Base-by-base conservation (phyloP, 108 stramenopile genomes). In the Ochromonas danica region DNA sequence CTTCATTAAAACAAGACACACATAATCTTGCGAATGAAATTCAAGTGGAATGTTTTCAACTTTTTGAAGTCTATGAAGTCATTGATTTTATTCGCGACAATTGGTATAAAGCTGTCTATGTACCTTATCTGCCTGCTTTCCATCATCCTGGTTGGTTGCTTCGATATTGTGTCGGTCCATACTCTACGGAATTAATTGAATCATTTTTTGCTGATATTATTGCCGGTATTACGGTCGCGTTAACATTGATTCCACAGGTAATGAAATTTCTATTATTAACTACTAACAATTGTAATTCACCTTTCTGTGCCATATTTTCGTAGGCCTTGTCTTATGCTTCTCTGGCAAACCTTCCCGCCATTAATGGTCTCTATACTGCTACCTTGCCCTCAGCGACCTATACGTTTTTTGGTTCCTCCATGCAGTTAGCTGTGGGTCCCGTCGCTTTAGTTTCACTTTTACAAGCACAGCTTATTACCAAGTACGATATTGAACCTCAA, bases 341-440 rank as follows among this genome's bases (percentile, higher is more conserved):
- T 62, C 71, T 96, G 3, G 95, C 95, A 42, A 89, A 90, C 25
- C 75, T 96, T 25, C 91, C 92, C 0, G 88, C 91, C 0, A 86
- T 91, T 42, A 94, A 91, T 84, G 95, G 95, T 28, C 83, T 96
- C 43, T 95, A 95, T 87, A 85, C 91, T 0, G 82, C 90, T 3
- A 67, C 93, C 40, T 65, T 95, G 40, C 93, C 95, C 1, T 61
- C 91, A 72, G 80, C 85, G 67, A 85, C 89, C 61, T 94, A 94
- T 85, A 80, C 91, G 28, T 22, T 93, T n/a, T 92, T 94, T 79
- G 92, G 93, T 6, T 86, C 87, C 17, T 90, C 88, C 25, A 74
- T 89, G 36, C 95, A 94, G 79, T 81, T 96, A 17, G 90, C 89
- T 0, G 92, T 96, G 0, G 93, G 95, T 36, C 93, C 93, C 0